A percentile compares a stretch with the other conserved stretches of the same genome.
Conservation (phyloP, 306 rosid species). For the Fragaria nilgerrensis region DNA sequence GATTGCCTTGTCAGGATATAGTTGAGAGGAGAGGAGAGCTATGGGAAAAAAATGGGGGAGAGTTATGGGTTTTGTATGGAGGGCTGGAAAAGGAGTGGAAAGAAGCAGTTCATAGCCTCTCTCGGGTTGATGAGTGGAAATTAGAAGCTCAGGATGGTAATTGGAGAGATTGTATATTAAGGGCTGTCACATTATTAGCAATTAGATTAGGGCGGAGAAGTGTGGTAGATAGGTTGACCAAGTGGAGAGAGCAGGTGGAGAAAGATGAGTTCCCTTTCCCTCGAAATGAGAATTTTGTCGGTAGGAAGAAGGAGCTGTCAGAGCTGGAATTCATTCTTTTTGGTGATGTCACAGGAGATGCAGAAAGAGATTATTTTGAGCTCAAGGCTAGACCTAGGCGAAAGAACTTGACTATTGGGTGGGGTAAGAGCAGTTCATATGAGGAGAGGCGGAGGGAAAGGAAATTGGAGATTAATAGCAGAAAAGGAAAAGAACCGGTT, state of each 20-base stretch:
- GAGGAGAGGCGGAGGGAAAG: conserved; percentile 61
- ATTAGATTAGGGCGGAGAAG: conserved; percentile 77
- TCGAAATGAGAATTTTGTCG: conserved; percentile 66
- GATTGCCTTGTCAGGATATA: conserved; percentile 86
- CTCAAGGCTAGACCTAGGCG: conserved; percentile 71
- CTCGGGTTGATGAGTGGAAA: conserved; percentile 81
- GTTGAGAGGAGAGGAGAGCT: conserved; percentile 88
- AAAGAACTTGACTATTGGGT: conserved; percentile 60
- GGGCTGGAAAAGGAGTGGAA: conserved; percentile 85
- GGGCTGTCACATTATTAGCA: conserved; percentile 60
- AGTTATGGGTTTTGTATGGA: conserved; percentile 72
- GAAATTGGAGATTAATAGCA: conserved; percentile 31
- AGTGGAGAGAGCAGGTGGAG: conserved; percentile 77
- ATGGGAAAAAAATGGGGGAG: conserved; percentile 87
- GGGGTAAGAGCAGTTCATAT: conserved; percentile 51
- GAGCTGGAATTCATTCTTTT: conserved; percentile 81
- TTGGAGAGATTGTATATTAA: conserved; percentile 85
- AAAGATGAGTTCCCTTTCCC: conserved; percentile 77
- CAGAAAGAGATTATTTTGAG: conserved; percentile 72
- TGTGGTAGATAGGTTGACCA: conserved; percentile 62
- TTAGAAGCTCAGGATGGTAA: conserved; percentile 82
- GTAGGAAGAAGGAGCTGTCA: conserved; percentile 77
- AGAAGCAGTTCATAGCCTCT: conserved; percentile 69
- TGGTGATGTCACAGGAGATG: conserved; percentile 71
- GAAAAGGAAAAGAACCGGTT: conserved; percentile 75